Conservation (phyloP, 2,329 filamentous ascomycete genomes). For the Xylariaceae sp. region DNA sequence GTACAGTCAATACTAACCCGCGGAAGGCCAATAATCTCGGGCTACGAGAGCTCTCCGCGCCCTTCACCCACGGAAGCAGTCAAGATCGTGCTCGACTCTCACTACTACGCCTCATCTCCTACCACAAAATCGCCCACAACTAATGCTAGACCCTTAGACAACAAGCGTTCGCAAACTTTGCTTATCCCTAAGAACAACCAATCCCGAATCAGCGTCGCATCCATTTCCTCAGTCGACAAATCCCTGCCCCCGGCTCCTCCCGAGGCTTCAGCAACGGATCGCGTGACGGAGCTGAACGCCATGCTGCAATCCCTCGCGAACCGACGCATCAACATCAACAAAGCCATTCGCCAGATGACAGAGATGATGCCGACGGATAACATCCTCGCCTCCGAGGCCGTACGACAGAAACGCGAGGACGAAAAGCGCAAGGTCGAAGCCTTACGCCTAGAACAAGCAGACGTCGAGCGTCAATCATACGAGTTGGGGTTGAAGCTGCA, state of each 20-base stretch:
- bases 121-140: conserved; percentile 2
- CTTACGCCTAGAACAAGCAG: conserved; percentile 65
- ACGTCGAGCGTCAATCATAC: conserved; percentile 73
- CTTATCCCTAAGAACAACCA: conserved; percentile 16
- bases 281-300: conserved; percentile 64
- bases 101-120: conserved; percentile 23
- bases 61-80: conserved; percentile 25
- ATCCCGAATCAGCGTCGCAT: conserved; percentile 19
- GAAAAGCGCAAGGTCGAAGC: conserved; percentile 65
- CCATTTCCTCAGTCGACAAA: conserved; percentile 44
- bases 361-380: conserved; percentile 72
- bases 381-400: conserved; percentile 64
- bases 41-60: conserved; percentile 24
- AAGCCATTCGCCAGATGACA: conserved; percentile 72
- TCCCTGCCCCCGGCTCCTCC: conserved; percentile 60
- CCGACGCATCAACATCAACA: conserved; percentile 68
- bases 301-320: conserved; percentile 63
- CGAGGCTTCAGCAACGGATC: conserved; percentile 56
- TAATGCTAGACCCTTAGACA: conserved; percentile 13
- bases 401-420: conserved; percentile 52
- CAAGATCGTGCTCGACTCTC: conserved; percentile 31
- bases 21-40: conserved; percentile 34
- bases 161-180: neutral
- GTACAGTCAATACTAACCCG: conserved; percentile 39
- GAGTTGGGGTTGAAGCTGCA: conserved; percentile 74